phyloP scores from a whole-genome alignment of 257 asterid species.

The Fraxinus pennsylvanica region DNA sequence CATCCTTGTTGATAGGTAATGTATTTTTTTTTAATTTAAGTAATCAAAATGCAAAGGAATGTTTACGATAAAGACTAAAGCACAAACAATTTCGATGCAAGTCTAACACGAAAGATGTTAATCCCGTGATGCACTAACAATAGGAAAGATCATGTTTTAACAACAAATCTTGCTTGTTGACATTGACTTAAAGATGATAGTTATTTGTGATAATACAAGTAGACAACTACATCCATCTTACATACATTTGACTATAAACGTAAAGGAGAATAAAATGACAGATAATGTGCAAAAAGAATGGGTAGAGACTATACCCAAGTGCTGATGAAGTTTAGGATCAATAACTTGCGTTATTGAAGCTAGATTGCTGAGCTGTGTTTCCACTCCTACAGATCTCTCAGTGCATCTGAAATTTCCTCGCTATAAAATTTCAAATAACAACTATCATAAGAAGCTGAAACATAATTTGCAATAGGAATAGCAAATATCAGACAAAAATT shows the following conservation, averaged over 20 bases:
- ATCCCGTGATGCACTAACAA: background rate
- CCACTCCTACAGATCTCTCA: conserved; percentile 85
- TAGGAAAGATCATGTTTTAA: background rate
- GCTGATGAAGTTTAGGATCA: conserved; percentile 95
- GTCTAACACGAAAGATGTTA: background rate
- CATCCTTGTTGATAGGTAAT: background rate
- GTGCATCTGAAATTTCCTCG: conserved; percentile 98
- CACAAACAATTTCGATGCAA: background rate
- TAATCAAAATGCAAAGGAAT: background rate
- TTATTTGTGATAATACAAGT: background rate
- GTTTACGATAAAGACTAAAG: background rate
- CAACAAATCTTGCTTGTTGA: background rate
- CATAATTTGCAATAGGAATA: background rate
- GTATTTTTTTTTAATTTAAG: background rate
- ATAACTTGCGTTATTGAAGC: conserved; percentile 86
- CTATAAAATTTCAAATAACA: conserved; percentile 53
- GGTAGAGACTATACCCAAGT: conserved; percentile 64
- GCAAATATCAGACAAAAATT: background rate
- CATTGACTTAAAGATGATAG: background rate
- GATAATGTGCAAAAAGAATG: background rate
- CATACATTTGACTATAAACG: background rate
- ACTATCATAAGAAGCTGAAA: conserved; percentile 26
- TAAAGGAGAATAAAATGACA: conserved; percentile 11
- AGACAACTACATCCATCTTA: conserved; percentile 4
- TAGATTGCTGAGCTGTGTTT: conserved; percentile 72